Base-by-base conservation (phyloP, 2,329 filamentous ascomycete genomes). In the Aspergillus quadrilineatus region DNA sequence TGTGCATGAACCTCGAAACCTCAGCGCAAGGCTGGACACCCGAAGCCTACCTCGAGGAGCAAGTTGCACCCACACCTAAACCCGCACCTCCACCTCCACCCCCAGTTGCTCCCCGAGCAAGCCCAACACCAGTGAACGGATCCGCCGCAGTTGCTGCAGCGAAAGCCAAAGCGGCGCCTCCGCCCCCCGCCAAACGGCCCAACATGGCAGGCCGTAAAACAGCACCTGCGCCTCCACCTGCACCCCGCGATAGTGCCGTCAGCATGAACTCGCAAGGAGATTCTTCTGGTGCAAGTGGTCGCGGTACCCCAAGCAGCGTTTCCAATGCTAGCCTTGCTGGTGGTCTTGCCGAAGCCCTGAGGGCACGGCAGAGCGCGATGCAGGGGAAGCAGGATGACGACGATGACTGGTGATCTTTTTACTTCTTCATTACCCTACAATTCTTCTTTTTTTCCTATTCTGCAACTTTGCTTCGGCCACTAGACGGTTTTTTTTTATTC, bases 21-120 rank as follows among this genome's bases (percentile, higher is more conserved):
- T 80, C 81, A 63, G 84, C 85, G n/a, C 90, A 94, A 74, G 94
- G 92, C 50, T 99, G 94, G 94, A 86, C 94, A 3, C 94, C 94
- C 0, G 89, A 92, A 17, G 91, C 93, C 17, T 99, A 99, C 68
- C 88, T 99, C 7, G 89, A 97, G 75, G 92, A 97, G 59, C 71
- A 77, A 57, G 68, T 66, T 4, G 82, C 82, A 26, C 78, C 84
- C 10, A 78, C 81, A 6, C 82, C 86, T 8, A 83, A 85, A 26
- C 82, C 86, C 4, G 79, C 85, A 4, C 82, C 85, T 6, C 77
- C 80, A 12, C 77, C 77, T 2, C 77, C 79, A 17, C 73, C 77
- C 14, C 76, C 79, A 1, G 72, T 75, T 12, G 73, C 75, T 26
- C 70, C 78, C 6, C 79, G 80, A 4, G 74, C 80, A 30, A 75